phyloP scores from a whole-genome alignment of 75 land plant genomes.

The Selaginella tamariscina region DNA sequence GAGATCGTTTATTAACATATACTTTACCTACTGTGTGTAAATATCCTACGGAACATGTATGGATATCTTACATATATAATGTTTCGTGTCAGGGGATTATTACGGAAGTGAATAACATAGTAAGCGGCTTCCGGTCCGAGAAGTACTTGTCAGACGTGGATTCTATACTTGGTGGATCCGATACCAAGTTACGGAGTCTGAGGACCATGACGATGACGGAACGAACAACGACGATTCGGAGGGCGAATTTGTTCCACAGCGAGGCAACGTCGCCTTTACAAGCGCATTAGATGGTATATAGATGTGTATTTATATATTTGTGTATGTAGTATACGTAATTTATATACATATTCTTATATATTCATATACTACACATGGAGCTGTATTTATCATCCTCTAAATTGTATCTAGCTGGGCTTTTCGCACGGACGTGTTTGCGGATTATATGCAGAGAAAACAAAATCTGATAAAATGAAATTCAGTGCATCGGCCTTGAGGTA shows the following conservation, averaged over 20 bases:
- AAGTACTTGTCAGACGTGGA: conserved; percentile 96
- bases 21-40: too few relatives aligned
- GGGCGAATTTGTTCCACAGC: conserved; percentile 79
- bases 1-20: background rate
- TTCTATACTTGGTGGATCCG: conserved; percentile 43
- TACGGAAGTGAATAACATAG: conserved; percentile 66
- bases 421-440: conserved; percentile 56
- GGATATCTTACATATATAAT: background rate
- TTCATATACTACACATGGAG: too few relatives aligned
- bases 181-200: conserved; percentile 16
- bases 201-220: conserved; percentile 6
- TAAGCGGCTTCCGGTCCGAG: conserved; percentile 67
- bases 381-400: too few relatives aligned
- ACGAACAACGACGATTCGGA: conserved; percentile 31
- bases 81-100: conserved; percentile 52
- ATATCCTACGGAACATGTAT: background rate
- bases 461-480: too few relatives aligned
- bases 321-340: too few relatives aligned
- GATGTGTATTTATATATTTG: too few relatives aligned
- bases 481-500: background rate
- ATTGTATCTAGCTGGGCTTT: too few relatives aligned
- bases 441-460: conserved; percentile 51
- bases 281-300: conserved; percentile 92
- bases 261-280: conserved; percentile 81
- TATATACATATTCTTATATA: too few relatives aligned